Evolutionary conservation across 192 early-diverging fungal species (phyloP).

Genomic region (Pecoramyces ruminantium): DNA sequence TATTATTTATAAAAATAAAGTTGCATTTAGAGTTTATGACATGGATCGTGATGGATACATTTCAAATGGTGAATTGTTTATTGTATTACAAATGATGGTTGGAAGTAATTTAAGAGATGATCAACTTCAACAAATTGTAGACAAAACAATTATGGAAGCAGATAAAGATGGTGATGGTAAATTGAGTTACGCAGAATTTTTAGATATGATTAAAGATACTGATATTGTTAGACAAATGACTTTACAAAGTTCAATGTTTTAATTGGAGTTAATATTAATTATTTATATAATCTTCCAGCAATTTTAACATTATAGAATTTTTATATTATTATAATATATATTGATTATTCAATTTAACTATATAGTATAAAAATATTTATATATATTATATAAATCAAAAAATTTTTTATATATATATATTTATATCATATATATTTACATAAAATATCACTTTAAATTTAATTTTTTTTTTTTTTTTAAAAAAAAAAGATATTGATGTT

Average conservation of each 20-base stretch:
- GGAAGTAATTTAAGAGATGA: conserved; percentile 89
- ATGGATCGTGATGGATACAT: conserved; percentile 98
- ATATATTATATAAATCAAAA: too few relatives aligned
- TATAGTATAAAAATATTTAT: too few relatives aligned
- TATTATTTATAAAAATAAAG: conserved; percentile 13
- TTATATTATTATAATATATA: too few relatives aligned
- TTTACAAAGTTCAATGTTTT: conserved; percentile 16
- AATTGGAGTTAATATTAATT: not conserved
- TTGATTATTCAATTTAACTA: too few relatives aligned
- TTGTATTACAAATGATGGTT: conserved; percentile 99
- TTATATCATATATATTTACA: too few relatives aligned
- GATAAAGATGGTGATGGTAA: conserved; percentile 89
- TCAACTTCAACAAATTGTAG: conserved; percentile 98
- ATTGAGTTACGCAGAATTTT: conserved; percentile 94
- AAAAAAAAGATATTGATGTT: too few relatives aligned
- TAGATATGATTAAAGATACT: conserved; percentile 82
- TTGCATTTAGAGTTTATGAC: conserved; percentile 98
- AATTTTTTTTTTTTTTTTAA: too few relatives aligned
- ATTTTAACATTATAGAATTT: too few relatives aligned
- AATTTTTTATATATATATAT: too few relatives aligned
- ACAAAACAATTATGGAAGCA: conserved; percentile 98
- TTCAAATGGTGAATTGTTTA: conserved; percentile 95
- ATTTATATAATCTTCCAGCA: too few relatives aligned
- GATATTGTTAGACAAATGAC: conserved; percentile 94
- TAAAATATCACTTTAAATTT: too few relatives aligned